Evolutionary conservation across 306 rosid species (phyloP).

Genomic region (Citrullus mucosospermus): DNA sequence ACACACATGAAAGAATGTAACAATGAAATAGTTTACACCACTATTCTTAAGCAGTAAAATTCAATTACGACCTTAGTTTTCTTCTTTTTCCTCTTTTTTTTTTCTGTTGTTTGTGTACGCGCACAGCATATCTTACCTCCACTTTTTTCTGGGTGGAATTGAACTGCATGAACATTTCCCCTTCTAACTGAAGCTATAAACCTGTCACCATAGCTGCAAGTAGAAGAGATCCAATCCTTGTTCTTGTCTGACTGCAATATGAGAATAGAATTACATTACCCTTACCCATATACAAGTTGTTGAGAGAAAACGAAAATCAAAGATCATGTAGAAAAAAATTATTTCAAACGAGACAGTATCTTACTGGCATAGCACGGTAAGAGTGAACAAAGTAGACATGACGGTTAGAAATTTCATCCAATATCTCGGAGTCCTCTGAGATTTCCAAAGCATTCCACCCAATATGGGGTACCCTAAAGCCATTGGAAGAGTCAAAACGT

Average conservation of each 20-base stretch:
- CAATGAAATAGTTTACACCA: not conserved
- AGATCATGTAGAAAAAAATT: not conserved
- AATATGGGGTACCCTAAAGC: constrained; percentile 83
- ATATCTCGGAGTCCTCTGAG: constrained; percentile 46
- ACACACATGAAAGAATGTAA: not conserved
- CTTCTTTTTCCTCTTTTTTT: not conserved
- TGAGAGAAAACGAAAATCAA: not conserved
- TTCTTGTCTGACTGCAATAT: constrained; percentile 64
- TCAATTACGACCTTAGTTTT: not conserved
- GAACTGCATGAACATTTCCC: constrained; percentile 96
- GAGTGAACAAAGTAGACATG: constrained; percentile 96
- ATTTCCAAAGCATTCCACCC: constrained; percentile 94
- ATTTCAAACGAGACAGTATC: constrained; percentile 9
- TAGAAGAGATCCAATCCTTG: constrained; percentile 87
- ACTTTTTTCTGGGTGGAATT: constrained; percentile 97
- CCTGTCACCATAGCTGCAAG: constrained; percentile 73
- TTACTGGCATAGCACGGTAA: constrained; percentile 80
- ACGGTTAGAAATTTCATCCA: constrained; percentile 67
- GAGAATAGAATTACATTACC: constrained; percentile 1
- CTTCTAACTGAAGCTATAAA: constrained; percentile 80
- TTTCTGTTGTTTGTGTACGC: not conserved
- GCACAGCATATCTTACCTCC: constrained; percentile 58
- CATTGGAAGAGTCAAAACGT: constrained; percentile 83
- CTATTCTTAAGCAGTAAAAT: not conserved
- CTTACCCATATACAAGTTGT: not conserved